Percentiles rank a stretch among this genome's conserved stretches.
These are phyloP conservation scores for Mycena galericulata DNA, from an alignment of 768 basidiomycete genomes.

Conservation along the genomic window DNA sequence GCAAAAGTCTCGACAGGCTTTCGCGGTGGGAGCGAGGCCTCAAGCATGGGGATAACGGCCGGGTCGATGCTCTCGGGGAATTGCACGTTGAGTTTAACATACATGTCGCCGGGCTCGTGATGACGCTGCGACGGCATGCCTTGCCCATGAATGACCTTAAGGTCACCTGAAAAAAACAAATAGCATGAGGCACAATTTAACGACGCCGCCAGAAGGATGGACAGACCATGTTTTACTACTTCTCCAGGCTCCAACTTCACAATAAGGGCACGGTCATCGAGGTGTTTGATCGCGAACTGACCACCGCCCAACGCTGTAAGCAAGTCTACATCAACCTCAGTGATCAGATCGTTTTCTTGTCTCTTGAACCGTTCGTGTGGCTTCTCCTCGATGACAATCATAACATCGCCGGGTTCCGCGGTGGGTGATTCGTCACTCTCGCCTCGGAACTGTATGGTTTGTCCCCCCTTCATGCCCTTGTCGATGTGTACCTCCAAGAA, in stretches of 20 bases:
- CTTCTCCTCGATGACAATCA: slow-evolving; percentile 95
- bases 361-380: slow-evolving; percentile 90
- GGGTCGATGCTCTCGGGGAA: slow-evolving; percentile 90
- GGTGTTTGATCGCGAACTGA: slow-evolving; percentile 88
- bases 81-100: slow-evolving; percentile 84
- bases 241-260: slow-evolving; percentile 91
- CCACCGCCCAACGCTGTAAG: slow-evolving; percentile 95
- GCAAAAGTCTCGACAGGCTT: slow-evolving; percentile 72
- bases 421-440: slow-evolving; percentile 95
- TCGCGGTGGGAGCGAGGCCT: slow-evolving; percentile 88
- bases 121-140: slow-evolving; percentile 99
- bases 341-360: slow-evolving; percentile 88
- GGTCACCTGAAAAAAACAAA: slow-evolving; percentile 78
- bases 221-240: slow-evolving; percentile 91
- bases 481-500: slow-evolving; percentile 98
- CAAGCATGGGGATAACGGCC: slow-evolving; percentile 76
- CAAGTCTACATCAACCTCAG: slow-evolving; percentile 91
- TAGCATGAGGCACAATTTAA: slow-evolving; percentile 18
- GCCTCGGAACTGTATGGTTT: slow-evolving; percentile 88
- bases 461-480: slow-evolving; percentile 96
- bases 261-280: slow-evolving; percentile 91
- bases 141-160: slow-evolving; percentile 93
- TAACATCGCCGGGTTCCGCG: slow-evolving; percentile 92
- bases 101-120: slow-evolving; percentile 96
- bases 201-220: slow-evolving; percentile 19